Base-by-base conservation (phyloP, 176 grass and related monocot genomes). In the Leersia perrieri region DNA sequence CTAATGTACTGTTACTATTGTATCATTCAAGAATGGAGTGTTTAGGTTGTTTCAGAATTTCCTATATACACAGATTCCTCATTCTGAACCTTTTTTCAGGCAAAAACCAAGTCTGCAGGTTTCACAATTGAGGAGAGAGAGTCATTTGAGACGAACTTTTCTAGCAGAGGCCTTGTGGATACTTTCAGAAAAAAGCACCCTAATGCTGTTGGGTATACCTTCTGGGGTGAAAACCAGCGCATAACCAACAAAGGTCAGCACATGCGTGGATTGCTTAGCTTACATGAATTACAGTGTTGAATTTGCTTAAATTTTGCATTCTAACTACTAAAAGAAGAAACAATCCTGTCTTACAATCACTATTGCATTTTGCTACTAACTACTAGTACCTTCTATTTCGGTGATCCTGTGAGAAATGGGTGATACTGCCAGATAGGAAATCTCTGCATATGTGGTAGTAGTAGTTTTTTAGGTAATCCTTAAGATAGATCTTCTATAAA, bases 101-200 rank as follows among this genome's bases (percentile, higher is more conserved):
- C 85, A 75, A 97, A 97, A 81, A 88, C 88, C 25, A 78, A 85
- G 42, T 88, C 86, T 82, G 90, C 95, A 78, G 95, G 95, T 74
- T 97, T 98, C 85, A 98, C 95, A 26, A 60, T 69, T 58, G 90
- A 92, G 79, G 92, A 98, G 73, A 90, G 90, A 78, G 57, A 90
- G 60, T 98, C 92, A 70, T 94, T 94, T 58, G 86, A 98, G 76
- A 79, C 58, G 32, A 89, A 90, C 77, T 89, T 94, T 60, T 72
- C 83, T 60, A 90, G 73, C 32, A 92, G 73, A 77, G 92, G 95
- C 36, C 82, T 94, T 28, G 34, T 92, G 13, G 92, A 94, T 89
- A 98, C 92, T 74, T 98, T 92, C 78, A 88, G 95, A 68, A 94
- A 90, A 68, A 90, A 94, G 68, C 87, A 98, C 76, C 95, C 95